Evolutionary conservation across 805 yeast species (phyloP).

Genomic region (Brettanomyces naardenensis): DNA sequence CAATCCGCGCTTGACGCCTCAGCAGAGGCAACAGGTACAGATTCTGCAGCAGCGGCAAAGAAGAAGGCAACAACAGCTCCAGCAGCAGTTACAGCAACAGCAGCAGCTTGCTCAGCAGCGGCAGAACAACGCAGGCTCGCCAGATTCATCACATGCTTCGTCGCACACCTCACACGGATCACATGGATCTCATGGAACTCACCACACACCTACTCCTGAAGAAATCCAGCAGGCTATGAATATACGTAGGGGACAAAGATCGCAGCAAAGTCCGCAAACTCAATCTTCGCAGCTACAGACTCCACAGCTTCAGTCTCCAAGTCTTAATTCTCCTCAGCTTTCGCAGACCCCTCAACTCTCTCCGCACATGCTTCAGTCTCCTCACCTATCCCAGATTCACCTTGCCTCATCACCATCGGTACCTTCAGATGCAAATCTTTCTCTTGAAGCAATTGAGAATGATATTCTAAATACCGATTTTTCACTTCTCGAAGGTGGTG

Average conservation of each 20-base stretch:
- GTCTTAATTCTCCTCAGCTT: no score
- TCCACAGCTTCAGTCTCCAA: no score
- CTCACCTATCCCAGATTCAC: no score
- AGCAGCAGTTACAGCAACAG: conserved; percentile 11
- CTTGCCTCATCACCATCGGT: no score
- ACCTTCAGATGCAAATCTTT: not conserved
- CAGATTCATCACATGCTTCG: not conserved
- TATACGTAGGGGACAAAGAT: conserved; percentile 1
- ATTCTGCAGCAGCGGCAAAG: conserved; percentile 19
- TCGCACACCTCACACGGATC: not conserved
- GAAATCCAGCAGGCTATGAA: conserved; percentile 4
- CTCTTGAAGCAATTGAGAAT: conserved; percentile 3
- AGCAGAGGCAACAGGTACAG: conserved; percentile 33
- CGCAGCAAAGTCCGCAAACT: no score
- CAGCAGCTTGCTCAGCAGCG: conserved; percentile 11
- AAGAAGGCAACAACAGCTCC: conserved; percentile 7
- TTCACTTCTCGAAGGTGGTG: not conserved
- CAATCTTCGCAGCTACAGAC: no score
- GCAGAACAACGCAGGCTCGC: not conserved
- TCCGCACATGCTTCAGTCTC: no score
- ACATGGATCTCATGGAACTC: conserved; percentile 6
- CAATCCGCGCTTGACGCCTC: conserved; percentile 34
- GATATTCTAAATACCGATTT: conserved; percentile 3
- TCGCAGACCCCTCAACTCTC: no score
- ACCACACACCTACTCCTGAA: conserved; percentile 5